Base-by-base conservation (phyloP, 805 yeast species). In the Pichia nakasei region DNA sequence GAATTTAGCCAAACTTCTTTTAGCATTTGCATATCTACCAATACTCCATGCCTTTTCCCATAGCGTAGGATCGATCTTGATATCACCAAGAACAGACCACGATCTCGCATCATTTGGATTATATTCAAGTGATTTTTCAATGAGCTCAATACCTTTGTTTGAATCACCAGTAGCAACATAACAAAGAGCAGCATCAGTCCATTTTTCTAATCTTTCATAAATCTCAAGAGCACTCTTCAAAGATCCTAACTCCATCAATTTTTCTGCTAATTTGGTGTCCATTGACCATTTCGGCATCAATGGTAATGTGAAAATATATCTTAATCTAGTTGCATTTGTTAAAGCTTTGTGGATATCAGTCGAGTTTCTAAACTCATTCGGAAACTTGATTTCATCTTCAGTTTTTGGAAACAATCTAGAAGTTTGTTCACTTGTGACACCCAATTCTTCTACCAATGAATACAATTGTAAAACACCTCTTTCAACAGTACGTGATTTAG, bases 401-500 rank as follows among this genome's bases (percentile, higher is more conserved):
- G 66, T 53, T 38, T 59, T 69, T 49, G 72, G 85, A 64, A 69
- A 76, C 55, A 68, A 67, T 52, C 79, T 71, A 2, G 65, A 60
- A 9, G 81, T 66, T 43, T 71, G 68, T 41, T 82, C 76, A 12
- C 65, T 56, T 45, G 79, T 75, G 45, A 80, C 72, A 2, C 91
- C 95, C 22, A 87, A 68, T 59, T 89, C 96, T 57, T 88, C 96
- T 22, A 89, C 93, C 36, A 93, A 67, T 3, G 95, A 81, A 43
- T 89, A 91, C 82, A 93, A 80, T 63, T 93, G 98, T 41, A 93
- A 68, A 5, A 89, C 80, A 41, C 97, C 97, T 59, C 98, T 75
- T 64, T 93, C 97, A 21, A 91, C 82, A 1, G 97, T 91, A 58
- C 84, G 80, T 1, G 95, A 78, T 51, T 79, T 80, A 40, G 73